Percentiles rank a stretch among this genome's conserved stretches.
These are phyloP conservation scores for Allantophomopsis lycopodina DNA, from an alignment of 2,329 filamentous ascomycete species.

Conservation along the genomic window DNA sequence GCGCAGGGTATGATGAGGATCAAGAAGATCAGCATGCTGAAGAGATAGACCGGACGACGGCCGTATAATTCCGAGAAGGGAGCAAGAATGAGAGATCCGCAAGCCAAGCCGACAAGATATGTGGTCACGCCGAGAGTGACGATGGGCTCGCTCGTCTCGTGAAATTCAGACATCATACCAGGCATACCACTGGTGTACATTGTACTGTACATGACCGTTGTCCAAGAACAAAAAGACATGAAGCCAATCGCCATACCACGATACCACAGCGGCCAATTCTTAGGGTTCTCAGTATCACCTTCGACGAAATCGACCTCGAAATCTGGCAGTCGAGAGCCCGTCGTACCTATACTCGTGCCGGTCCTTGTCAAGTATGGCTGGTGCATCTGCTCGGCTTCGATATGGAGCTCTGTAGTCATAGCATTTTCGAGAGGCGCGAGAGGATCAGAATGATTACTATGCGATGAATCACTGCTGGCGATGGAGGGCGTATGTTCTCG, in stretches of 20 bases:
- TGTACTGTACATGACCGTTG: slow-evolving; percentile 57
- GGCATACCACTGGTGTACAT: slow-evolving; percentile 62
- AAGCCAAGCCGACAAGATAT: slow-evolving; percentile 63
- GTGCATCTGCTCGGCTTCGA: slow-evolving; percentile 22
- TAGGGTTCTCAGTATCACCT: slow-evolving; percentile 48
- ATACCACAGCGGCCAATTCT: slow-evolving; percentile 48
- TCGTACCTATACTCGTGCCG: slow-evolving; percentile 28
- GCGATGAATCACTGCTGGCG: no score
- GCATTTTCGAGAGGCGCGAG: no score
- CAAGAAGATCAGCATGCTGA: slow-evolving; percentile 49
- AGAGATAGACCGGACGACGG: slow-evolving; percentile 53
- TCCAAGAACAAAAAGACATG: slow-evolving; percentile 22
- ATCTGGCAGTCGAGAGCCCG: slow-evolving; percentile 32
- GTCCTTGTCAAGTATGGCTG: slow-evolving; percentile 21
- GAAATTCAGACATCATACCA: slow-evolving; percentile 55
- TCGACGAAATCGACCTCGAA: slow-evolving; percentile 64
- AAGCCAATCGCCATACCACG: slow-evolving; percentile 20
- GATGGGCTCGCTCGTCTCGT: slow-evolving; percentile 39
- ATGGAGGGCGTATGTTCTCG: no score
- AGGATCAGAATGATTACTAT: no score
- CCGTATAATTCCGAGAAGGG: slow-evolving; percentile 62
- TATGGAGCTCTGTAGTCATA: no score
- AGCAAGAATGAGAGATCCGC: slow-evolving; percentile 59
- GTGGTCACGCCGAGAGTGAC: slow-evolving; percentile 65
- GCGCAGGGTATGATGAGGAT: slow-evolving; percentile 61